A percentile compares a stretch with the other conserved stretches of the same genome.
Evolutionary conservation across 2,329 filamentous ascomycete genomes (phyloP).

Genomic region (Botrytis squamosa): DNA sequence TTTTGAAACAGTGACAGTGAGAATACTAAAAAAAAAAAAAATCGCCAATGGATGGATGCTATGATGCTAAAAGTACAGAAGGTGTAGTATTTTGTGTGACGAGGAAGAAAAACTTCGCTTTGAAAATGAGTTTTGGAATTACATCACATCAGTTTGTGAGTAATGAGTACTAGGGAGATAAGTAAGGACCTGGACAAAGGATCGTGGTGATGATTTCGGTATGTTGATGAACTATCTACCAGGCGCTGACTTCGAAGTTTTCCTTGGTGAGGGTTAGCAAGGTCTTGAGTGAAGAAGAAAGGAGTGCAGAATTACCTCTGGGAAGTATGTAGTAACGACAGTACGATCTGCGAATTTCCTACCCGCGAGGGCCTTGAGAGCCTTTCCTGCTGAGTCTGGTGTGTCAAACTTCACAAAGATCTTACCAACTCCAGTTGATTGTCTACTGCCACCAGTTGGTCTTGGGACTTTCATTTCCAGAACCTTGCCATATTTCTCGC

Average conservation of each 20-base stretch:
- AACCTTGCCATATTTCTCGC: constrained; percentile 83
- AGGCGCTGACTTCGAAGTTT: constrained; percentile 69
- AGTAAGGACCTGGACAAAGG: not conserved
- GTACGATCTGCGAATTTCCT: constrained; percentile 96
- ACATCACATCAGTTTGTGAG: not conserved
- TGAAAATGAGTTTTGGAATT: not conserved
- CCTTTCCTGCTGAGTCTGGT: constrained; percentile 75
- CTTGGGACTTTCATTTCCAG: constrained; percentile 90
- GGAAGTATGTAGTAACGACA: constrained; percentile 94
- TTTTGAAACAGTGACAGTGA: not conserved
- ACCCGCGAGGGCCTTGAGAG: constrained; percentile 84
- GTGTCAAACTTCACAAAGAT: constrained; percentile 94
- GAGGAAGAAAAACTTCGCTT: not conserved
- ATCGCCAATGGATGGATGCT: not conserved
- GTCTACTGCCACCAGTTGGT: constrained; percentile 76
- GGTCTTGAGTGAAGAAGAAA: constrained; percentile 22
- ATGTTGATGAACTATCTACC: constrained; percentile 32
- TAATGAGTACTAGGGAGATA: constrained; percentile 5
- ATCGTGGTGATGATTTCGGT: not conserved
- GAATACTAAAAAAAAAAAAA: not conserved
- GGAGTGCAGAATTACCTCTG: constrained; percentile 61
- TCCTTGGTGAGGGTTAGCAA: constrained; percentile 56
- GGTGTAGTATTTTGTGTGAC: not conserved
- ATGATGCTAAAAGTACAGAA: constrained; percentile 16
- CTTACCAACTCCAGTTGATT: constrained; percentile 89